These are phyloP conservation scores for Eutrema salsugineum DNA, from an alignment of 441 rosid genomes.

Conservation along the genomic window DNA sequence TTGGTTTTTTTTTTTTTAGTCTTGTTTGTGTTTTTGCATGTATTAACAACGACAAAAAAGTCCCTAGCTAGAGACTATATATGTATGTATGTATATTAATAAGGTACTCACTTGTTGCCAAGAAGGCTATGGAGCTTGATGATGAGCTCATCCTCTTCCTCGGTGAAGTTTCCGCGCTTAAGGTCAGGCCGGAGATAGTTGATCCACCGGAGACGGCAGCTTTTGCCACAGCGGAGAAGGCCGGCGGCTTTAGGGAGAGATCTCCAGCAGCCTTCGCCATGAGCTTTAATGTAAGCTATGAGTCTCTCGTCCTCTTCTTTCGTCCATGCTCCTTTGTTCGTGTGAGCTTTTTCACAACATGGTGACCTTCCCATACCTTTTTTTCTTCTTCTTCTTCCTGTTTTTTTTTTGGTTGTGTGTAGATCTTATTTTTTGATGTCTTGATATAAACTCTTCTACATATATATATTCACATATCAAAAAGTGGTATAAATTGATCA, in stretches of 20 bases:
- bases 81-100: background rate
- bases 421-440: constrained; percentile 16
- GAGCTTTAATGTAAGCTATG: constrained; percentile 75
- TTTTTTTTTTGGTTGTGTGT: background rate
- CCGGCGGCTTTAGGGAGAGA: constrained; percentile 98
- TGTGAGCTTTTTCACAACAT: constrained; percentile 95
- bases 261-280: constrained; percentile 99
- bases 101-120: constrained; percentile 75
- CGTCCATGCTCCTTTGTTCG: constrained; percentile 99
- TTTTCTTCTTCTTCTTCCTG: background rate
- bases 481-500: background rate
- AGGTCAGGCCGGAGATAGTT: constrained; percentile 92
- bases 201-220: constrained; percentile 97
- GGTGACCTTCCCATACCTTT: constrained; percentile 89
- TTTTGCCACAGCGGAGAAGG: constrained; percentile 93
- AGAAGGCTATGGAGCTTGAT: constrained; percentile 95
- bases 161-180: constrained; percentile 89
- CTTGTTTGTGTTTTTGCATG: too few species aligned
- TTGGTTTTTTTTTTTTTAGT: background rate
- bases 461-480: constrained; percentile 6
- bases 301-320: constrained; percentile 94
- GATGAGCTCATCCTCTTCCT: constrained; percentile 90
- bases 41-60: too few species aligned
- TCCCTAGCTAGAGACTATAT: background rate
- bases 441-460: constrained; percentile 13